Conservation (phyloP, 305 asterid genomes). For the Fraxinus platypoda region DNA sequence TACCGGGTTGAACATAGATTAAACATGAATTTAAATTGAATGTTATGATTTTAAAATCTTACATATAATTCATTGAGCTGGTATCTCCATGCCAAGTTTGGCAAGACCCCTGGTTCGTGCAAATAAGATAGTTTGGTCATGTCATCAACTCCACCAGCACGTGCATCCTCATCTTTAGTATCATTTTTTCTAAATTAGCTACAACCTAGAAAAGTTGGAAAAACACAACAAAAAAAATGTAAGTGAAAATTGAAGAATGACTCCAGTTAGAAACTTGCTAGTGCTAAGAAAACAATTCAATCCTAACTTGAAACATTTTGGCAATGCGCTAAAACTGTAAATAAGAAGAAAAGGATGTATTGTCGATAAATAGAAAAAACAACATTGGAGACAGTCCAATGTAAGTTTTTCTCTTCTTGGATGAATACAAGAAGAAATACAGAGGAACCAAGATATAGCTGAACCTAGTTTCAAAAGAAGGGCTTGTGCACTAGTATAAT, state of each 20-base stretch:
- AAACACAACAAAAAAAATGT: neutral
- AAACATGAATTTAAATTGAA: constrained; percentile 20
- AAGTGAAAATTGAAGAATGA: constrained; percentile 30
- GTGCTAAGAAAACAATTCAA: constrained; percentile 19
- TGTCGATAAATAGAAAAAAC: neutral
- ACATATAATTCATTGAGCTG: constrained; percentile 72
- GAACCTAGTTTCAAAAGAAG: neutral
- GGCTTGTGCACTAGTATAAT: neutral
- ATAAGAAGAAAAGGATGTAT: neutral
- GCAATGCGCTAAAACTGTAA: neutral
- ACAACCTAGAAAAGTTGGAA: constrained; percentile 39
- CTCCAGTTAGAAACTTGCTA: neutral
- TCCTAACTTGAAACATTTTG: neutral
- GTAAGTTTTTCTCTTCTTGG: neutral
- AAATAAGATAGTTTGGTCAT: constrained; percentile 73
- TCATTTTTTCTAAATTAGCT: constrained; percentile 42
- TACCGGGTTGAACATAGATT: constrained; percentile 22
- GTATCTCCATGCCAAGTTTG: constrained; percentile 62
- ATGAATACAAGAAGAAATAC: neutral
- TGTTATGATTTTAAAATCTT: constrained; percentile 26
- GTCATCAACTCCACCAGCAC: constrained; percentile 71
- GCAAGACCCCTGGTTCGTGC: constrained; percentile 73
- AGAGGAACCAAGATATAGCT: neutral
- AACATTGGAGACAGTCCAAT: neutral
- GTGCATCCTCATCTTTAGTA: constrained; percentile 72